Conservation (phyloP, 2,329 filamentous ascomycete species). For the Thermothelomyces thermophilus region DNA sequence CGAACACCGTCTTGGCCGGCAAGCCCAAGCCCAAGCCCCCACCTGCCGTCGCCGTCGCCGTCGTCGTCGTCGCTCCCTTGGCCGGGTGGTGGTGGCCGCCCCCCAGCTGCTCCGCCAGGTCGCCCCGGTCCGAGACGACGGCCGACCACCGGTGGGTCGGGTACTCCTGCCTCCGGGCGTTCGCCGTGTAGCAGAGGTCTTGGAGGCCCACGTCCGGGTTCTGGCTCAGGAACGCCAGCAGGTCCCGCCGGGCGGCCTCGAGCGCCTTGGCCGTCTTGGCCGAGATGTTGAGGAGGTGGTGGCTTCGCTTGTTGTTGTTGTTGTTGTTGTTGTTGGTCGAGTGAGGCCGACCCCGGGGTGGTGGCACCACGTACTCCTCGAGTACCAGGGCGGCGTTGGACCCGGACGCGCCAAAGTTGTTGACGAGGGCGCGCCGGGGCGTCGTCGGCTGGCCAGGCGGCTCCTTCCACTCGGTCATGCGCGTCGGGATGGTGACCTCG, state of each 20-base stretch:
- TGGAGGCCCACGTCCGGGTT: neutral
- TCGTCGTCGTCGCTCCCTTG: too few relatives aligned
- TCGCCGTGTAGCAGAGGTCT: neutral
- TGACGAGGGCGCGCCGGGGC: neutral
- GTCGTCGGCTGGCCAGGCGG: slow-evolving; percentile 5
- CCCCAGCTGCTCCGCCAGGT: neutral
- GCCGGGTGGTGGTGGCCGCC: too few relatives aligned
- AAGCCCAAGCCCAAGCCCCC: too few relatives aligned
- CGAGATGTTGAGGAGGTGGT: neutral
- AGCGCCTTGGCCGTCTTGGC: neutral
- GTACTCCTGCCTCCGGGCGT: neutral
- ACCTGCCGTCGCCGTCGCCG: too few relatives aligned
- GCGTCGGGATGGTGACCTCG: neutral
- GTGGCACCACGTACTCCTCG: neutral
- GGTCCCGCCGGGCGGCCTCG: neutral
- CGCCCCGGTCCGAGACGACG: neutral
- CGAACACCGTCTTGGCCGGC: neutral
- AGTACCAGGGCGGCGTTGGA: neutral
- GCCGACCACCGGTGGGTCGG: neutral
- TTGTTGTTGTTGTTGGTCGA: too few relatives aligned
- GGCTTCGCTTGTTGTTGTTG: neutral
- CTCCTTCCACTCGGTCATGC: neutral
- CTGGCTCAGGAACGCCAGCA: neutral
- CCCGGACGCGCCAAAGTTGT: neutral
- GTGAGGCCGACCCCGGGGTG: too few relatives aligned